Evolutionary conservation across 108 stramenopile species (phyloP).

Genomic region (Discostella pseudostelligera): DNA sequence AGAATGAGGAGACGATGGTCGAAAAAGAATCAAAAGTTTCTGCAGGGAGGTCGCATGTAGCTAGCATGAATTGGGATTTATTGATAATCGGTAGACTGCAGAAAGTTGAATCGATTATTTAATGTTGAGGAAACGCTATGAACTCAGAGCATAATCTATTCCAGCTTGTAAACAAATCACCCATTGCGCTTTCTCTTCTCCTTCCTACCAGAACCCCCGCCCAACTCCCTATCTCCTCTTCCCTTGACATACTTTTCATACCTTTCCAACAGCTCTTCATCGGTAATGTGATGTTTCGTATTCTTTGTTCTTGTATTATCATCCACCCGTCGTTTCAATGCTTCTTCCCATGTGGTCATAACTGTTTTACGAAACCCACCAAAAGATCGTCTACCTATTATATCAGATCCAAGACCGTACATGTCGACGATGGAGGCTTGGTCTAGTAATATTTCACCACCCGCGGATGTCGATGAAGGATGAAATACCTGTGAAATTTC

Average conservation of each 20-base stretch:
- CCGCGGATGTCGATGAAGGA: too few relatives aligned
- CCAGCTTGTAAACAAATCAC: background rate
- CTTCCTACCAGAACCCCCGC: slow-evolving; percentile 11
- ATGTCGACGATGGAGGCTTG: slow-evolving; percentile 62
- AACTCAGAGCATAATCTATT: too few relatives aligned
- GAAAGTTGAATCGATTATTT: too few relatives aligned
- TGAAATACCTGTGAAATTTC: slow-evolving; percentile 15
- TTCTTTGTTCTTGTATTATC: slow-evolving; percentile 27
- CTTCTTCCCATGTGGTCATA: slow-evolving; percentile 58
- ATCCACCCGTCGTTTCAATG: slow-evolving; percentile 26
- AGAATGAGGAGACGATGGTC: slow-evolving; percentile 69
- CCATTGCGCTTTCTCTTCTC: slow-evolving; percentile 25
- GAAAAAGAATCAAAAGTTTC: slow-evolving; percentile 53
- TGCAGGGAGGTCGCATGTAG: slow-evolving; percentile 70
- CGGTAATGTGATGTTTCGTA: slow-evolving; percentile 47
- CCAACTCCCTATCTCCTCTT: slow-evolving; percentile 17
- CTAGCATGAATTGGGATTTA: too few relatives aligned
- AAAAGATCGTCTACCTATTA: slow-evolving; percentile 78
- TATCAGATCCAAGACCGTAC: slow-evolving; percentile 60
- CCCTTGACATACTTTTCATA: slow-evolving; percentile 67
- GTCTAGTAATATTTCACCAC: slow-evolving; percentile 26
- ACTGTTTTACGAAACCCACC: slow-evolving; percentile 61
- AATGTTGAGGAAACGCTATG: too few relatives aligned
- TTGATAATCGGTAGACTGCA: too few relatives aligned
- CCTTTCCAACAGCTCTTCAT: slow-evolving; percentile 70